A percentile compares a stretch with the other conserved stretches of the same genome.
phyloP scores from a whole-genome alignment of 345 rosid genomes.

The Acer yangbiense region DNA sequence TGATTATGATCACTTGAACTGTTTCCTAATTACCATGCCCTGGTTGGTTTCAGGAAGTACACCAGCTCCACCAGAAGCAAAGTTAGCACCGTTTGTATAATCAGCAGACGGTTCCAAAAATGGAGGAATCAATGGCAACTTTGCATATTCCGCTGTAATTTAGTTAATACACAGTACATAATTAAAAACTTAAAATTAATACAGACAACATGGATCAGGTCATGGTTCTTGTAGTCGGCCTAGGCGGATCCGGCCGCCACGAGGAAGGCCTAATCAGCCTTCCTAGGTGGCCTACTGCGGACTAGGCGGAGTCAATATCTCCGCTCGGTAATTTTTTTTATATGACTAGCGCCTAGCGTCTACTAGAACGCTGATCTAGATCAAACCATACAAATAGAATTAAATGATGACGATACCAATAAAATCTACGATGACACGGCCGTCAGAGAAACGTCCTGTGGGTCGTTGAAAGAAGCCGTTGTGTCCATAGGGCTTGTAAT shows the following conservation, averaged over 20 bases:
- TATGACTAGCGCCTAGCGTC: no score
- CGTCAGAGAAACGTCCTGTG: constrained; percentile 56
- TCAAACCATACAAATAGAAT: neutral
- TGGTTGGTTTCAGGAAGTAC: constrained; percentile 52
- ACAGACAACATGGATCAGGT: no score
- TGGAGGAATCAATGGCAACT: constrained; percentile 53
- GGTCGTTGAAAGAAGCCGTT: constrained; percentile 43
- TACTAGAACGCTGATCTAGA: neutral
- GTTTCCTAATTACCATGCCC: constrained; percentile 33
- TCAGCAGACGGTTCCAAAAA: constrained; percentile 43
- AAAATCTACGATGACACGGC: constrained; percentile 54
- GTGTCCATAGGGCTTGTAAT: constrained; percentile 46
- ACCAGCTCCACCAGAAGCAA: constrained; percentile 60
- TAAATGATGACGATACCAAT: constrained; percentile 30
- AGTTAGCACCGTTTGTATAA: constrained; percentile 39
- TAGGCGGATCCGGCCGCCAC: no score
- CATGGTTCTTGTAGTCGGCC: no score
- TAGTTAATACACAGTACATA: no score
- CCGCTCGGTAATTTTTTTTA: no score
- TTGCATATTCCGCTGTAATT: constrained; percentile 48
- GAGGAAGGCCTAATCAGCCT: no score
- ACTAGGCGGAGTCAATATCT: no score
- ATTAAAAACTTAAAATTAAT: no score
- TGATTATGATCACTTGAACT: neutral
- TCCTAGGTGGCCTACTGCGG: no score